phyloP scores from a whole-genome alignment of 805 yeast genomes.

The Metschnikowia similis region DNA sequence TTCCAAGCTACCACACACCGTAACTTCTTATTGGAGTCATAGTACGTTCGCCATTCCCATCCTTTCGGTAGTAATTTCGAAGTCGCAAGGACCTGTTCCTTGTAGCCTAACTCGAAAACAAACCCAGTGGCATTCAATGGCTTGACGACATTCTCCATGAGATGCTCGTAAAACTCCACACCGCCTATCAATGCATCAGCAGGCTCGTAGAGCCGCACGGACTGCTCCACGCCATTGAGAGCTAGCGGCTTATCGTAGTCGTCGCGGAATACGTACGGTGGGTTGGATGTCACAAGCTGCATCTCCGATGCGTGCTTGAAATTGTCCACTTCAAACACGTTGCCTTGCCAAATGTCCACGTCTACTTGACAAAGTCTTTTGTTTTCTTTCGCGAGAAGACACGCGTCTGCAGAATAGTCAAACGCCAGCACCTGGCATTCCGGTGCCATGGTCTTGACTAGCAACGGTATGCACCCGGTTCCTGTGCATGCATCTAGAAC shows the following conservation, averaged over 20 bases:
- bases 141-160: slow-evolving; percentile 44
- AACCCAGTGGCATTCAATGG: slow-evolving; percentile 48
- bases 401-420: slow-evolving; percentile 56
- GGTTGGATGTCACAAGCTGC: slow-evolving; percentile 75
- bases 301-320: slow-evolving; percentile 11
- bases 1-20: slow-evolving; percentile 68
- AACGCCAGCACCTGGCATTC: slow-evolving; percentile 37
- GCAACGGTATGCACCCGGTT: slow-evolving; percentile 71
- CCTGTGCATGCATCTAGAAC: slow-evolving; percentile 19
- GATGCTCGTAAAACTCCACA: slow-evolving; percentile 59
- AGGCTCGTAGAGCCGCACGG: slow-evolving; percentile 77
- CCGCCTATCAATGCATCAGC: slow-evolving; percentile 74
- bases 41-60: slow-evolving; percentile 49
- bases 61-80: slow-evolving; percentile 14
- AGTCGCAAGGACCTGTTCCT: slow-evolving; percentile 50
- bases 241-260: slow-evolving; percentile 37
- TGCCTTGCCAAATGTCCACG: slow-evolving; percentile 4
- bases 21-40: slow-evolving; percentile 49
- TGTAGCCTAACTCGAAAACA: slow-evolving; percentile 73
- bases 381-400: slow-evolving; percentile 49
- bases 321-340: slow-evolving; percentile 6
- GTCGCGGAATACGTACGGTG: slow-evolving; percentile 70
- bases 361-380: slow-evolving; percentile 12
- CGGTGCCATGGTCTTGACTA: slow-evolving; percentile 30
- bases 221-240: slow-evolving; percentile 46